Conservation (phyloP, 2,329 filamentous ascomycete genomes). For the Orbilia blumenaviensis region DNA sequence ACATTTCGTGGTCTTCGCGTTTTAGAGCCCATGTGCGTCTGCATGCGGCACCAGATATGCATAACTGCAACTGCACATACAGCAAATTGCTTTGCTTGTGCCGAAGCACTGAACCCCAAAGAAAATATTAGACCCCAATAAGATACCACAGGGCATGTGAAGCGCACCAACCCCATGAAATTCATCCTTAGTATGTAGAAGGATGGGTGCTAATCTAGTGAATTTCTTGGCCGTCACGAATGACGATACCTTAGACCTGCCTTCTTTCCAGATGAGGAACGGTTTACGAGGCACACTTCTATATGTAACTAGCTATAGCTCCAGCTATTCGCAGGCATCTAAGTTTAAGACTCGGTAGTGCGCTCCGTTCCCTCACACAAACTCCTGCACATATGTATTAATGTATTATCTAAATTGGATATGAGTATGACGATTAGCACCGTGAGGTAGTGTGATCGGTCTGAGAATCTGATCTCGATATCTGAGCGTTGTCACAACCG, state of each 20-base stretch:
- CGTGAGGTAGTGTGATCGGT: slow-evolving; percentile 19
- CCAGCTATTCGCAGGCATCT: slow-evolving; percentile 1
- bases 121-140: slow-evolving; percentile 15
- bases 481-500: slow-evolving; percentile 46
- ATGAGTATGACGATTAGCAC: slow-evolving; percentile 25
- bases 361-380: slow-evolving; percentile 5
- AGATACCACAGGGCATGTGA: slow-evolving; percentile 16
- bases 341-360: slow-evolving; percentile 20
- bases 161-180: slow-evolving; percentile 29
- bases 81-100: slow-evolving; percentile 22
- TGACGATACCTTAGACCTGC: slow-evolving; percentile 22
- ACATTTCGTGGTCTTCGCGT: slow-evolving; percentile 23
- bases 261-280: slow-evolving; percentile 41
- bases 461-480: slow-evolving; percentile 45
- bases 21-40: slow-evolving; percentile 31
- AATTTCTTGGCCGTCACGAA: slow-evolving; percentile 15
- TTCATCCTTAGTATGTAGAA: slow-evolving; percentile 13
- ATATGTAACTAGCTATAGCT: slow-evolving; percentile 31
- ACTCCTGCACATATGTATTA: slow-evolving; percentile 33
- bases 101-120: slow-evolving; percentile 40
- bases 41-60: slow-evolving; percentile 28
- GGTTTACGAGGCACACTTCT: slow-evolving; percentile 45
- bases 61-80: slow-evolving; percentile 24
- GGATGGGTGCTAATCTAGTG: slow-evolving; percentile 16
- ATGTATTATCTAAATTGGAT: slow-evolving; percentile 49